phyloP scores from a whole-genome alignment of 371 early-diverging fungal species.

The Mucor irregularis region DNA sequence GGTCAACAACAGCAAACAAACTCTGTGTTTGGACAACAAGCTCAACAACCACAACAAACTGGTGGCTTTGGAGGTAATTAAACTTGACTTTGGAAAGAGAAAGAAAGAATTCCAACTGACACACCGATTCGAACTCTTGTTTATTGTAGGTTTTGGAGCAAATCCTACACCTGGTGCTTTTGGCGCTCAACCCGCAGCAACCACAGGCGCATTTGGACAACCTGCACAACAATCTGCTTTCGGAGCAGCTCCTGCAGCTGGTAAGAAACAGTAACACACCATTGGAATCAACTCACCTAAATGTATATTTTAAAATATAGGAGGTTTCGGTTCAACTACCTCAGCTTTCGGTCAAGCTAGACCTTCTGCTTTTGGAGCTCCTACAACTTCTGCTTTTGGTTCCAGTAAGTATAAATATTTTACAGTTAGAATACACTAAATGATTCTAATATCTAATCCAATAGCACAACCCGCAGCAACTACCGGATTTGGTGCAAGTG shows the following conservation, averaged over 20 bases:
- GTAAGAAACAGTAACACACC: conserved; percentile 17
- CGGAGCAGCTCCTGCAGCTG: conserved; percentile 34
- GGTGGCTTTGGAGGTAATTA: conserved; percentile 54
- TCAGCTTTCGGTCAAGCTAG: conserved; percentile 55
- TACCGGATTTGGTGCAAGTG: conserved; percentile 37
- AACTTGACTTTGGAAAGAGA: too few species aligned
- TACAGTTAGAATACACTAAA: neutral
- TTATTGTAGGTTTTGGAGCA: conserved; percentile 49
- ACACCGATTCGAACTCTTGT: neutral
- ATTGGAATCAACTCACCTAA: neutral
- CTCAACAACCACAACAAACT: conserved; percentile 38
- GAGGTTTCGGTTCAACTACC: conserved; percentile 38
- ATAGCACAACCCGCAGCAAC: conserved; percentile 29
- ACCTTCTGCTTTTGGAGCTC: conserved; percentile 39
- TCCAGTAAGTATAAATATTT: conserved; percentile 12
- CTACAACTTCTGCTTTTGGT: conserved; percentile 37
- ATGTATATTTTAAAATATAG: conserved; percentile 3
- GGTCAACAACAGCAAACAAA: conserved; percentile 59
- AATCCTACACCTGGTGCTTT: conserved; percentile 36
- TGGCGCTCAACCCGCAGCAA: conserved; percentile 38
- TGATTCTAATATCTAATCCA: neutral
- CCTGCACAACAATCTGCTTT: conserved; percentile 44
- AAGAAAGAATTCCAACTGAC: neutral
- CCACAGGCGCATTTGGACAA: conserved; percentile 54
- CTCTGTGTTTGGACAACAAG: conserved; percentile 49